These are phyloP conservation scores for Ocimum tenuiflorum DNA, from an alignment of 257 asterid species.

Conservation along the genomic window DNA sequence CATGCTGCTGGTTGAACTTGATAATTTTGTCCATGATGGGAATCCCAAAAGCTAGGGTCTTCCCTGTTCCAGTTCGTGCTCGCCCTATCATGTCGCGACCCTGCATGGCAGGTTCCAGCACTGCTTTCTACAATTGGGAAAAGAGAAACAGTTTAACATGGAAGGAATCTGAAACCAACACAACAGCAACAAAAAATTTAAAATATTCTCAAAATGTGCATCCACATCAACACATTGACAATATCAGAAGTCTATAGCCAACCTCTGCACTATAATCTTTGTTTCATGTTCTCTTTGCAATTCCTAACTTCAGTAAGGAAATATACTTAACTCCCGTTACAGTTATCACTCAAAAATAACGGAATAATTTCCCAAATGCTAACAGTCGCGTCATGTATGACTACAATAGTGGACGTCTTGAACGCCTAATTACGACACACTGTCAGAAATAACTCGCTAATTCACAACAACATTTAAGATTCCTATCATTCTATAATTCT, in stretches of 20 bases:
- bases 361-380: background rate
- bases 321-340: background rate
- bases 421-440: background rate
- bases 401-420: background rate
- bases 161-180: background rate
- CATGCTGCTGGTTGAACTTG: slow-evolving; percentile 58
- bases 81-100: slow-evolving; percentile 95
- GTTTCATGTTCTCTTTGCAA: background rate
- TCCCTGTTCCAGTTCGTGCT: slow-evolving; percentile 94
- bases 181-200: background rate
- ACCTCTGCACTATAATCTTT: background rate
- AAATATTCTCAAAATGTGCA: background rate
- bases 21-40: slow-evolving; percentile 72
- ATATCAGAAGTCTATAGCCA: background rate
- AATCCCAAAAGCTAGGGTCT: slow-evolving; percentile 80
- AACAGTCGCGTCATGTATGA: background rate
- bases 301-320: background rate
- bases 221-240: background rate
- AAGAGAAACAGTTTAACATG: background rate
- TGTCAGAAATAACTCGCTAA: background rate
- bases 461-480: background rate
- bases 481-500: background rate
- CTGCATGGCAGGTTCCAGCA: slow-evolving; percentile 83
- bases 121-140: slow-evolving; percentile 49
- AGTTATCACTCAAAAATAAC: background rate